Percentiles rank a stretch among this genome's conserved stretches.
phyloP scores from a whole-genome alignment of 805 yeast species.

The Candida arabinofermentans region DNA sequence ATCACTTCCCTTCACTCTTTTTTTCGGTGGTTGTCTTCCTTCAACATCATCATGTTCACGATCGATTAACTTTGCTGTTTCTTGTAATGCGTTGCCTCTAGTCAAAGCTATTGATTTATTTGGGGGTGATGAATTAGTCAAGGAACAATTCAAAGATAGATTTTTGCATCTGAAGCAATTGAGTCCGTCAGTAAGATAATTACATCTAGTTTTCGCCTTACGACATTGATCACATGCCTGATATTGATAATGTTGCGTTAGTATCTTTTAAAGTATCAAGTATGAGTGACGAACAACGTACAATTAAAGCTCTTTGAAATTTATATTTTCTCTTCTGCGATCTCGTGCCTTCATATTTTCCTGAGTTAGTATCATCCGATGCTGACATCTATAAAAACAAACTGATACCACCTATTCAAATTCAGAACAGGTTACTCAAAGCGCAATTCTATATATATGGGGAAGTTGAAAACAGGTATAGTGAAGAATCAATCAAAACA shows the following conservation, averaged over 20 bases:
- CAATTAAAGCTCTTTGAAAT: constrained; percentile 17
- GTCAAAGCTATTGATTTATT: too few species aligned
- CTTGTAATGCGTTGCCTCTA: too few species aligned
- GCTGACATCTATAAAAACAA: background rate
- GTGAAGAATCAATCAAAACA: too few species aligned
- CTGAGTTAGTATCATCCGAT: background rate
- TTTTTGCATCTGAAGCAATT: constrained; percentile 24
- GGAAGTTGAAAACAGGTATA: too few species aligned
- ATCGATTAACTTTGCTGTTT: too few species aligned
- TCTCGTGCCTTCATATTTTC: background rate
- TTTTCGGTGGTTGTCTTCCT: too few species aligned
- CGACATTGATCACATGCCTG: constrained; percentile 22
- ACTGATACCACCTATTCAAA: too few species aligned
- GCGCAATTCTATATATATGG: too few species aligned
- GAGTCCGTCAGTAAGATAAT: constrained; percentile 17
- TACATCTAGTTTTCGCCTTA: constrained; percentile 25
- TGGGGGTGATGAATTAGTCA: constrained; percentile 1
- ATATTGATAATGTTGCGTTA: constrained; percentile 3
- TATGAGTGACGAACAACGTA: constrained; percentile 1
- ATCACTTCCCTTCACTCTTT: too few species aligned
- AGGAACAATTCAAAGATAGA: constrained; percentile 3
- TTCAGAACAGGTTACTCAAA: too few species aligned
- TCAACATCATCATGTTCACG: too few species aligned
- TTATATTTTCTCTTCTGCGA: constrained; percentile 7
- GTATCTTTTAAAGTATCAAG: background rate